Evolutionary conservation across 192 early-diverging fungal species (phyloP).

Genomic region (Backusella australiensis): DNA sequence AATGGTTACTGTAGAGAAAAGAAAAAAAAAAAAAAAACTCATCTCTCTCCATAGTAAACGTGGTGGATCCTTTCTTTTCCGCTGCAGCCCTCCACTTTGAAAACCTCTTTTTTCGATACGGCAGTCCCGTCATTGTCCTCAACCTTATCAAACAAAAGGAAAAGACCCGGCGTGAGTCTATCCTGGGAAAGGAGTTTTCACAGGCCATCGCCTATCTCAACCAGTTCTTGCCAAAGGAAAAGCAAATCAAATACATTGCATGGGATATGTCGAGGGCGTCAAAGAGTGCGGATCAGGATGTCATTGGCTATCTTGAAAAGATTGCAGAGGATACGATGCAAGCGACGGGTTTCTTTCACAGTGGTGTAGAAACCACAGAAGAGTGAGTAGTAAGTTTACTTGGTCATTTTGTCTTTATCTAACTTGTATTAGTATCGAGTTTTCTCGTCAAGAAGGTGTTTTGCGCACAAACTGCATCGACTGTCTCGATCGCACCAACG

Average conservation of each 20-base stretch:
- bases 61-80: slow-evolving; percentile 90
- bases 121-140: slow-evolving; percentile 86
- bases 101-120: slow-evolving; percentile 90
- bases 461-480: slow-evolving; percentile 98
- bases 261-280: slow-evolving; percentile 99
- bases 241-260: slow-evolving; percentile 84
- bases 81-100: slow-evolving; percentile 93
- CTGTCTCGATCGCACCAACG: slow-evolving; percentile 97
- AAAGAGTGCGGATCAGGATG: slow-evolving; percentile 85
- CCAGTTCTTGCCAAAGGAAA: slow-evolving; percentile 79
- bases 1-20: too few relatives aligned
- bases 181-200: slow-evolving; percentile 82
- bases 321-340: slow-evolving; percentile 83
- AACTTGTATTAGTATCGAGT: neutral
- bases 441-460: slow-evolving; percentile 74
- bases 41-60: slow-evolving; percentile 54
- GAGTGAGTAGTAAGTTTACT: neutral
- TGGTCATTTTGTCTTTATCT: neutral
- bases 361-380: slow-evolving; percentile 66
- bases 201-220: slow-evolving; percentile 84
- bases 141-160: slow-evolving; percentile 97
- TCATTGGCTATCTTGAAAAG: slow-evolving; percentile 85
- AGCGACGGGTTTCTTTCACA: slow-evolving; percentile 92
- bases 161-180: slow-evolving; percentile 83
- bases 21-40: too few relatives aligned